These are phyloP conservation scores for Castanea sativa DNA, from an alignment of 306 rosid species.

Conservation along the genomic window DNA sequence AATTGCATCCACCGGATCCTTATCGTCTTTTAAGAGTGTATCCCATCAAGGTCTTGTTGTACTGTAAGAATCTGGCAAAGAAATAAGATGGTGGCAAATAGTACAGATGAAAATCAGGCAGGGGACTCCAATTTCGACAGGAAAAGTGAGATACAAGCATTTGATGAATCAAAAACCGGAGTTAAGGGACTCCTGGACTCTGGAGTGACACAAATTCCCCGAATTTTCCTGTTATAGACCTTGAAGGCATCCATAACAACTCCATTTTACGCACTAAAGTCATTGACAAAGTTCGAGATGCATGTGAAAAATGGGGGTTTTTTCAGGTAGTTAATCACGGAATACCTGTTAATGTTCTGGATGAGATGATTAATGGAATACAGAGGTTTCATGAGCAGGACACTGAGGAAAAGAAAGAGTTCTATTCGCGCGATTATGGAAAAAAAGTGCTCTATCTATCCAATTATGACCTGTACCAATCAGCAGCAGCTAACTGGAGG, in stretches of 20 bases:
- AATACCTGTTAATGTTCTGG: constrained; percentile 25
- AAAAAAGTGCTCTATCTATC: constrained; percentile 15
- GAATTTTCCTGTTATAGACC: constrained; percentile 40
- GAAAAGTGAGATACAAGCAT: constrained; percentile 36
- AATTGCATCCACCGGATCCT: too few species aligned
- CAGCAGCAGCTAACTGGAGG: constrained; percentile 33
- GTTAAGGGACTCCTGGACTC: constrained; percentile 49
- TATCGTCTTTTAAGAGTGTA: background rate
- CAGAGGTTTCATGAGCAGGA: constrained; percentile 49
- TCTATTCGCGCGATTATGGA: constrained; percentile 12
- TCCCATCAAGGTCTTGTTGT: background rate
- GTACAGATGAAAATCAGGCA: constrained; percentile 5
- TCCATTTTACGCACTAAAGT: background rate
- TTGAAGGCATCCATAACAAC: constrained; percentile 17
- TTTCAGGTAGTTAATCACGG: constrained; percentile 51
- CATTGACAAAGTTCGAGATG: constrained; percentile 1
- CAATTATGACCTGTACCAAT: constrained; percentile 35
- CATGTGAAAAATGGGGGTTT: constrained; percentile 39
- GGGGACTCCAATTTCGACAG: constrained; percentile 26
- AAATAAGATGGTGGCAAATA: constrained; percentile 17
- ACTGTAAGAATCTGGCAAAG: background rate
- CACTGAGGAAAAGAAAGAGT: constrained; percentile 24
- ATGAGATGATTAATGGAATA: constrained; percentile 34
- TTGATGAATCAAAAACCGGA: constrained; percentile 45
- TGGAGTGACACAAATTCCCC: constrained; percentile 38